Conservation (phyloP, 2,329 filamentous ascomycete species). For the Capronia americana region DNA sequence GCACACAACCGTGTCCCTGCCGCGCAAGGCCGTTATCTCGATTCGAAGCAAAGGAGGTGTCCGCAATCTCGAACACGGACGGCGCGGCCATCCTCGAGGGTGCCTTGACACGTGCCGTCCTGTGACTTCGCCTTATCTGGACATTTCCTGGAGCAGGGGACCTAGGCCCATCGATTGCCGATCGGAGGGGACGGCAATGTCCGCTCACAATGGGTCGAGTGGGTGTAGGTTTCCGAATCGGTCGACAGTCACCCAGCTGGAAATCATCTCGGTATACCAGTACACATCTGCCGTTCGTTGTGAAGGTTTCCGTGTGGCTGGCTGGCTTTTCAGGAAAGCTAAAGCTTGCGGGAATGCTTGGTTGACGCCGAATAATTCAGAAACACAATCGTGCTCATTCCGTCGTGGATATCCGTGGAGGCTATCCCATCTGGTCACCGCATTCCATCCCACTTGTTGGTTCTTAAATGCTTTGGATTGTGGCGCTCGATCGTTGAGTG, state of each 20-base stretch:
- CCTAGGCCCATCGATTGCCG: constrained; percentile 7
- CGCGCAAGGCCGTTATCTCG: constrained; percentile 2
- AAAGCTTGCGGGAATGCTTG: background rate
- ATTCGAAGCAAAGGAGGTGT: constrained; percentile 7
- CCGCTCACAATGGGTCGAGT: background rate
- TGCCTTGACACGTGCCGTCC: background rate
- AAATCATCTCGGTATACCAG: background rate
- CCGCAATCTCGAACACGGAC: constrained; percentile 5
- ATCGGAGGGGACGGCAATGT: constrained; percentile 5
- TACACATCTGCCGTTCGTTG: background rate
- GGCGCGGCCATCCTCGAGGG: background rate
- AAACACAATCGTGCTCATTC: too few species aligned
- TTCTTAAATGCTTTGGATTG: background rate
- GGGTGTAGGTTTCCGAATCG: background rate
- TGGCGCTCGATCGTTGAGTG: background rate
- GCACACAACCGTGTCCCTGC: background rate
- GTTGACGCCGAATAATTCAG: background rate
- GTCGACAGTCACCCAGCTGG: constrained; percentile 3
- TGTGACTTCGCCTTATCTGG: constrained; percentile 15
- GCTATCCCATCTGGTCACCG: background rate
- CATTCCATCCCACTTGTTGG: background rate
- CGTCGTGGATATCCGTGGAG: constrained; percentile 12
- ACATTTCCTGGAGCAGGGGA: background rate
- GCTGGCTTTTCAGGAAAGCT: background rate
- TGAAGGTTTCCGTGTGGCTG: constrained; percentile 6